These are phyloP conservation scores for Arctium minus DNA, from an alignment of 129 eudicot genomes.

Conservation along the genomic window DNA sequence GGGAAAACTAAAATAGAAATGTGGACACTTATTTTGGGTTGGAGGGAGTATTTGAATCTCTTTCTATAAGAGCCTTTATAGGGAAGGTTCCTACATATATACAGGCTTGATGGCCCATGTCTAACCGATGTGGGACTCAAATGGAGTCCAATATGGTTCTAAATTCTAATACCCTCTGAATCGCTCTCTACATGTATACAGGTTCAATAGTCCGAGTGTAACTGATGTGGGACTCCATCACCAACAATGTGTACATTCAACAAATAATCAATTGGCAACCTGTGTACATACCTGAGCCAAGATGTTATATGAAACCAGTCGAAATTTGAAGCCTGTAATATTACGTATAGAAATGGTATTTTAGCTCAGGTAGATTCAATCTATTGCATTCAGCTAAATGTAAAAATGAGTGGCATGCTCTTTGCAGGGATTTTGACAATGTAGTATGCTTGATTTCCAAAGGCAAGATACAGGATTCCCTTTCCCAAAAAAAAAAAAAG, in stretches of 20 bases:
- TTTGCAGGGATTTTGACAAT: neutral
- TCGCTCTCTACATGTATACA: neutral
- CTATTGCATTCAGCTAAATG: neutral
- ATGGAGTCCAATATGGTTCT: too few species aligned
- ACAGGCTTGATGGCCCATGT: too few species aligned
- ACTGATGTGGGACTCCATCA: neutral
- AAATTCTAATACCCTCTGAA: neutral
- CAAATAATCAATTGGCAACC: neutral
- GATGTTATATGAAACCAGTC: slow-evolving; percentile 79
- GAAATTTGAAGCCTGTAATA: slow-evolving; percentile 61
- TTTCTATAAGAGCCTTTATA: too few species aligned
- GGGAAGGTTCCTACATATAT: too few species aligned
- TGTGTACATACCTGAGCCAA: slow-evolving; percentile 75
- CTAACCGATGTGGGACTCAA: too few species aligned
- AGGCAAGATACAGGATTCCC: neutral
- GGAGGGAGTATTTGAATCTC: too few species aligned
- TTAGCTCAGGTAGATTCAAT: slow-evolving; percentile 8
- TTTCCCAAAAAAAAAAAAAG: neutral
- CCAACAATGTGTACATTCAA: neutral
- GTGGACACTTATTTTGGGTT: too few species aligned
- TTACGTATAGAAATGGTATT: neutral
- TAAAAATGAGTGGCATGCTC: neutral
- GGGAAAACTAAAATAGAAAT: too few species aligned
- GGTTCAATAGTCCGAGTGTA: neutral
- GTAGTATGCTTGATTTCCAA: neutral